Base-by-base conservation (phyloP, 352 stramenopile species). In the Globisporangium irregulare region DNA sequence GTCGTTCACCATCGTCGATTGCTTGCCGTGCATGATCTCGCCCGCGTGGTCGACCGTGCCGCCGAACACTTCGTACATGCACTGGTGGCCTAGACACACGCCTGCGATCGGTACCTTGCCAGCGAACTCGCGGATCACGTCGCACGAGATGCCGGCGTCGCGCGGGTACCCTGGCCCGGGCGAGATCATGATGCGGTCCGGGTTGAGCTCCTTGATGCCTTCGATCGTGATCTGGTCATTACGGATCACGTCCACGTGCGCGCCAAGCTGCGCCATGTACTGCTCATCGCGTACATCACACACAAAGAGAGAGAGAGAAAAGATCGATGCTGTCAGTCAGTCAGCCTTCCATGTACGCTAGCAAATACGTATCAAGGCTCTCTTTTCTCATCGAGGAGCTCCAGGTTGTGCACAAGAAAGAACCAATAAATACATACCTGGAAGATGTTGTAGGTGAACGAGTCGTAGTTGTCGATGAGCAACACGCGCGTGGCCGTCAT, bases 391-490 rank as follows among this genome's bases (percentile, higher is more conserved):
- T 22, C 41, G 18, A 51, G 43, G 18, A 51, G 43, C 43, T 51
- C 43, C 43, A 12, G 22, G 5, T 51, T 15, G 15, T 50, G 41
- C 15, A 20, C 41, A n/a, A 22, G 43, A 10, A n/a, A 22, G 43
- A 10, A n/a, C 43, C 15, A 4, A 8, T 32, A 32, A 46, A 46
- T 20, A 18, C 38, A 46, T 51, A 24, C 43, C 43, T 51, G 61
- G 74, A 86, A 95, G 70, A 96, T 84, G 74, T 96, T 96, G 82
- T 96, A 96, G 73, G 87, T 94, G 81, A 96, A 96, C 68, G 89
- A 96, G 82, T 96, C 89, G 64, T 96, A 96, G 74, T 96, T 96
- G 80, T 96, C 89, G 76, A 96, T 92, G 62, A 96, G 77, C 59
- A 96, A 74, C 71, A 96, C 89, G 63, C 82, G 84, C 25, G 80